Conservation (phyloP, 169 alveolate species). For the Plasmodium yoelii region DNA sequence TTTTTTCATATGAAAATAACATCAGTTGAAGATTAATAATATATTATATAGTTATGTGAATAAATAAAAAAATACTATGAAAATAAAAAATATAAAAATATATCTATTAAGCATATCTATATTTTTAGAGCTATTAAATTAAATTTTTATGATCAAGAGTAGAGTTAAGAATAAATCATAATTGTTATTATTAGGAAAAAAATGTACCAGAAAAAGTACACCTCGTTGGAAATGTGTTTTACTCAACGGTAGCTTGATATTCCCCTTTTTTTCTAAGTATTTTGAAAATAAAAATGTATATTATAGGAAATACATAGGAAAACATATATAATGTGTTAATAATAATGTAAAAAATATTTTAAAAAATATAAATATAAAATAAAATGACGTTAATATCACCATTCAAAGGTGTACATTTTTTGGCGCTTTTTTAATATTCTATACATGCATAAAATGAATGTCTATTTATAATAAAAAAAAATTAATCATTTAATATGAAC, state of each 20-base stretch:
- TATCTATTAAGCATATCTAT: neutral
- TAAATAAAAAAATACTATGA: slow-evolving; percentile 3
- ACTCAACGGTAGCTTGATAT: slow-evolving; percentile 22
- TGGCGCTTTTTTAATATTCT: slow-evolving; percentile 2
- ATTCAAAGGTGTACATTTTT: neutral
- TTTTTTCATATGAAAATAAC: slow-evolving; percentile 8
- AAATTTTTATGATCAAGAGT: slow-evolving; percentile 41
- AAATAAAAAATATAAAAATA: neutral
- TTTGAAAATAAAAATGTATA: neutral
- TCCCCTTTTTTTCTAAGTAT: neutral
- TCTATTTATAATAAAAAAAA: neutral
- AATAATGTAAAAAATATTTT: slow-evolving; percentile 11
- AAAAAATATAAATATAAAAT: neutral
- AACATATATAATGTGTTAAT: slow-evolving; percentile 14
- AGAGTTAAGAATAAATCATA: slow-evolving; percentile 7
- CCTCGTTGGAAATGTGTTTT: slow-evolving; percentile 32
- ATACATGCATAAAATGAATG: neutral
- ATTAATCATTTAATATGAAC: neutral
- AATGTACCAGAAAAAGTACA: too few relatives aligned
- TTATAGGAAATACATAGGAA: neutral
- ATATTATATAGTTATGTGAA: slow-evolving; percentile 2
- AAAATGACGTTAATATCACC: neutral
- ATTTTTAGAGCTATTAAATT: slow-evolving; percentile 32
- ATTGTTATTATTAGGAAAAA: too few relatives aligned
- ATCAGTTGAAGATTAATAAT: slow-evolving; percentile 1